Evolutionary conservation across 169 alveolate species (phyloP).

Genomic region (Plasmodium adleri): DNA sequence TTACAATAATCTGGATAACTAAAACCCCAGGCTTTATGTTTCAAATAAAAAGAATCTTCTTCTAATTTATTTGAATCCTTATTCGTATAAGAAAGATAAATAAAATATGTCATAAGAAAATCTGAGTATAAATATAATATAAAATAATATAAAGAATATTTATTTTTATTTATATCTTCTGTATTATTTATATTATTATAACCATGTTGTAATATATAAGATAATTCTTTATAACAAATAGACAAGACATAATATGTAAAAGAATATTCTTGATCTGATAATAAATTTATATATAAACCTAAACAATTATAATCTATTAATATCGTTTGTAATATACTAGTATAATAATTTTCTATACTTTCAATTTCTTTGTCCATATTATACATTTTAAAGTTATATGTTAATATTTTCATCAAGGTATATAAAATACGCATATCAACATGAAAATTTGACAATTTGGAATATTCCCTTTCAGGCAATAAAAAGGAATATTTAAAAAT

Average conservation of each 20-base stretch:
- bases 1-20: slow-evolving; percentile 48
- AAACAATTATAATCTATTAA: slow-evolving; percentile 59
- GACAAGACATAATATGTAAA: slow-evolving; percentile 73
- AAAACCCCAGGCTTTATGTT: slow-evolving; percentile 40
- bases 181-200: slow-evolving; percentile 12
- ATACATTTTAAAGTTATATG: slow-evolving; percentile 28
- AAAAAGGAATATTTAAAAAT: slow-evolving; percentile 54
- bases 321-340: slow-evolving; percentile 45
- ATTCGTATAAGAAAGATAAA: slow-evolving; percentile 54
- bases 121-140: slow-evolving; percentile 56
- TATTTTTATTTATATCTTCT: slow-evolving; percentile 17
- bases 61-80: slow-evolving; percentile 32
- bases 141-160: slow-evolving; percentile 54
- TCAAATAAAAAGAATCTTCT: slow-evolving; percentile 33
- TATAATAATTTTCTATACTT: slow-evolving; percentile 64
- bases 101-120: slow-evolving; percentile 65
- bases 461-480: slow-evolving; percentile 54
- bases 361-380: slow-evolving; percentile 60
- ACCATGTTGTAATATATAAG: slow-evolving; percentile 18
- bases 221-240: slow-evolving; percentile 56
- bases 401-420: slow-evolving; percentile 47
- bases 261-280: slow-evolving; percentile 58
- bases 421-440: slow-evolving; percentile 54
- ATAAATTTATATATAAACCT: slow-evolving; percentile 56
- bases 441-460: slow-evolving; percentile 24